phyloP scores from a whole-genome alignment of 139 green algal genomes.

The Micractinium conductrix region DNA sequence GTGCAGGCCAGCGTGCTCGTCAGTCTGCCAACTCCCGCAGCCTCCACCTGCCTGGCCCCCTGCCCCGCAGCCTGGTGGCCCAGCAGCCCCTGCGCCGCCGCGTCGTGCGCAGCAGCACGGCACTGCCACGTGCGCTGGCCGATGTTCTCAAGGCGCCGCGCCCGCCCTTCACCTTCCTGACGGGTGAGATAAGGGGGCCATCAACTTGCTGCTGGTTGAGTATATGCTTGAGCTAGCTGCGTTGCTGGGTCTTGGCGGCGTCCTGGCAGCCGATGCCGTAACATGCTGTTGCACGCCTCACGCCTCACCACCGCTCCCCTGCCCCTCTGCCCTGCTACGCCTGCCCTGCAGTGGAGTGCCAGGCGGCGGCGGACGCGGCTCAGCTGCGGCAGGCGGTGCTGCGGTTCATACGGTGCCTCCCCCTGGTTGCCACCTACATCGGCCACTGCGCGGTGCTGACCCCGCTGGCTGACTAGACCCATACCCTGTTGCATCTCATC shows the following conservation, averaged over 20 bases:
- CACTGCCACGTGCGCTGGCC: constrained; percentile 5
- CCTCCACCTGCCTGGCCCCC: background rate
- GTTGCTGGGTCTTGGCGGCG: background rate
- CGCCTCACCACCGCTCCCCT: background rate
- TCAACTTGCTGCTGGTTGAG: background rate
- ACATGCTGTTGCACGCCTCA: background rate
- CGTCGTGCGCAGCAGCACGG: constrained; percentile 9
- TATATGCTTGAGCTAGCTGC: background rate
- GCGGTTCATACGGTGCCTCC: background rate
- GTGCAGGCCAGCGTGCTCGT: no score
- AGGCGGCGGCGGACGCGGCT: background rate
- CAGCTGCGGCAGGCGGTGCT: background rate
- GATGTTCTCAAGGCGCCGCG: constrained; percentile 14
- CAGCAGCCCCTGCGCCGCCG: constrained; percentile 28
- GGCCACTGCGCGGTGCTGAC: background rate
- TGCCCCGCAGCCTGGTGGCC: constrained; percentile 13
- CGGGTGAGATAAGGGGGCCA: background rate
- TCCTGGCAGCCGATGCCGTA: background rate
- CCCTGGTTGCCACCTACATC: background rate
- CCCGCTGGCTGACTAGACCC: background rate
- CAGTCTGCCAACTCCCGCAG: no score
- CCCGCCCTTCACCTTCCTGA: constrained; percentile 18
- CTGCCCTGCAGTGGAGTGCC: background rate
- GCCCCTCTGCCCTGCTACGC: background rate
- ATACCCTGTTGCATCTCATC: background rate